Percentiles rank a stretch among this genome's conserved stretches.
Conservation (phyloP, 148 eudicot species). For the Dianthus caryophyllus region DNA sequence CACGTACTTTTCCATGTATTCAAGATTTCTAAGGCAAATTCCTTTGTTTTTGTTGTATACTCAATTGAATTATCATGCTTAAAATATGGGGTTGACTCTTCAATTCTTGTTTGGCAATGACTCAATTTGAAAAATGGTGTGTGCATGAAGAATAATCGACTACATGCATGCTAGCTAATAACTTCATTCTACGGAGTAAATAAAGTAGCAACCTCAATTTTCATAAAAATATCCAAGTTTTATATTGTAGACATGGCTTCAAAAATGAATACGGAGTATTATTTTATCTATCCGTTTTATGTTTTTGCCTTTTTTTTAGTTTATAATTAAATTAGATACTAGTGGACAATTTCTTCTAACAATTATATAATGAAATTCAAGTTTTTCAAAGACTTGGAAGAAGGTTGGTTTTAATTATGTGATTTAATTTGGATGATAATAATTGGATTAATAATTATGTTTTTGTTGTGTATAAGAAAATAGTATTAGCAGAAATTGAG, state of each 20-base stretch:
- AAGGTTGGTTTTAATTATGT: no score
- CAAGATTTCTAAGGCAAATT: not conserved
- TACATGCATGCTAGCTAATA: constrained; percentile 5
- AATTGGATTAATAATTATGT: no score
- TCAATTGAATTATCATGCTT: constrained; percentile 5
- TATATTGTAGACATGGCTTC: not conserved
- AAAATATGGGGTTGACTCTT: constrained; percentile 23
- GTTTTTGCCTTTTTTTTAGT: no score
- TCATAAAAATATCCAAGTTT: not conserved
- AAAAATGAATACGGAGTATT: not conserved
- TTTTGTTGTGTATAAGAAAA: no score
- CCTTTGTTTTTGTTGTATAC: not conserved
- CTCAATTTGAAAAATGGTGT: not conserved
- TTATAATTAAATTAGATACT: no score
- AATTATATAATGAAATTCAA: no score
- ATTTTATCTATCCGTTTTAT: no score
- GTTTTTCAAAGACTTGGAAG: no score
- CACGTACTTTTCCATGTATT: constrained; percentile 7
- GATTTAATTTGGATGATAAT: no score
- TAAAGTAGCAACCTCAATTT: not conserved
- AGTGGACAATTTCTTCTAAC: no score
- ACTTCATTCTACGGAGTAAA: constrained; percentile 5
- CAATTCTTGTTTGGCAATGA: constrained; percentile 14
- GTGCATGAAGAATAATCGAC: not conserved
- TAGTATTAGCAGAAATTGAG: no score